Evolutionary conservation across 2,329 filamentous ascomycete genomes (phyloP).

Genomic region (Sporothrix luriei): DNA sequence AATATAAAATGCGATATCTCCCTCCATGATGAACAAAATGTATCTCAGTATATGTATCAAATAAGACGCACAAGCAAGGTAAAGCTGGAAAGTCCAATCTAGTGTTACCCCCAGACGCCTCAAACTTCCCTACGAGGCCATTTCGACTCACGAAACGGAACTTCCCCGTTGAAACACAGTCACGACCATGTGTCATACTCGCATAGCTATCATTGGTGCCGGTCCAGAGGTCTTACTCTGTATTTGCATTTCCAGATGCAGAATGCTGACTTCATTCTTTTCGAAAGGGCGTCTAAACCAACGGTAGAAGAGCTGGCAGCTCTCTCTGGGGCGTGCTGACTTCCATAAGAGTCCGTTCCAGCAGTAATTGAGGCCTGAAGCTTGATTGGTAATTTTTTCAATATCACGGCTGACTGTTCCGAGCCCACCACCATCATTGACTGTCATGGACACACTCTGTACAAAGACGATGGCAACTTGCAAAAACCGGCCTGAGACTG

Average conservation of each 20-base stretch:
- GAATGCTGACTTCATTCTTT: slow-evolving; percentile 44
- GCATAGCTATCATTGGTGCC: slow-evolving; percentile 51
- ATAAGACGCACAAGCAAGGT: too few relatives aligned
- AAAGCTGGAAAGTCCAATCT: too few relatives aligned
- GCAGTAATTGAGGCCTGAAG: slow-evolving; percentile 43
- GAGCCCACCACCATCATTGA: not conserved
- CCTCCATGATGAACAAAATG: not conserved
- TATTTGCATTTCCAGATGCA: slow-evolving; percentile 50
- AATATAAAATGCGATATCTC: not conserved
- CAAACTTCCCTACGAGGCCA: too few relatives aligned
- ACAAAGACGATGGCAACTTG: not conserved
- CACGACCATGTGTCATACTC: slow-evolving; percentile 17
- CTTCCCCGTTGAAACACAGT: not conserved
- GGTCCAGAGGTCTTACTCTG: slow-evolving; percentile 54
- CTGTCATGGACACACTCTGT: not conserved
- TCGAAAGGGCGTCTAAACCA: slow-evolving; percentile 43
- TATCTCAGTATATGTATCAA: too few relatives aligned
- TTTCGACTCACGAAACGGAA: too few relatives aligned
- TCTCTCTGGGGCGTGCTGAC: slow-evolving; percentile 51
- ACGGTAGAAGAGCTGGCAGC: slow-evolving; percentile 38
- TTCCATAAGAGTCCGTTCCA: slow-evolving; percentile 52
- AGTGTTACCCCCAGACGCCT: too few relatives aligned
- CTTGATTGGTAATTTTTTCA: not conserved
- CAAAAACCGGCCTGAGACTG: slow-evolving; percentile 3
- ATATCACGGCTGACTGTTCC: not conserved